These are phyloP conservation scores for Gentiana dahurica DNA, from an alignment of 257 asterid species.

Conservation along the genomic window DNA sequence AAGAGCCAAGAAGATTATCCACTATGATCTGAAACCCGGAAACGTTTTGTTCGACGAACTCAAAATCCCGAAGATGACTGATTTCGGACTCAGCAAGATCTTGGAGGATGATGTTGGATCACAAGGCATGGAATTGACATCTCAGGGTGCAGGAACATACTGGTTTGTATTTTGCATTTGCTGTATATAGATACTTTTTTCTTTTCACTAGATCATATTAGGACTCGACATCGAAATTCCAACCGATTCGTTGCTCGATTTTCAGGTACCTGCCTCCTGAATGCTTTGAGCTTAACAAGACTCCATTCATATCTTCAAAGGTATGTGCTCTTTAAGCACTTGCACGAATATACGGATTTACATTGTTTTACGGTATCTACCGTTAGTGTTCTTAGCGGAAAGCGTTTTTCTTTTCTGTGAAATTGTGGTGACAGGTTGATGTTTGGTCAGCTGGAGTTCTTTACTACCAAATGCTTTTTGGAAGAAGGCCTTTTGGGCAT, in stretches of 20 bases:
- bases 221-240: background rate
- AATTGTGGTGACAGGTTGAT: slow-evolving; percentile 60
- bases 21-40: slow-evolving; percentile 98
- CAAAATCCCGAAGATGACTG: slow-evolving; percentile 86
- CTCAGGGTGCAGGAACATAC: slow-evolving; percentile 99
- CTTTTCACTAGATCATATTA: background rate
- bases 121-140: slow-evolving; percentile 99
- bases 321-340: slow-evolving; percentile 21
- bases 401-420: background rate
- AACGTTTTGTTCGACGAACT: slow-evolving; percentile 90
- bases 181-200: background rate
- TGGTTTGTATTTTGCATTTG: slow-evolving; percentile 46
- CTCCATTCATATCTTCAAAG: slow-evolving; percentile 96
- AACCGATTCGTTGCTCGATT: slow-evolving; percentile 4
- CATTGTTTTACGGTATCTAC: too few species aligned
- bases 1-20: slow-evolving; percentile 88
- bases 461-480: slow-evolving; percentile 93
- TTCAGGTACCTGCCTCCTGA: slow-evolving; percentile 98
- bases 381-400: background rate
- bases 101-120: slow-evolving; percentile 98
- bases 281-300: slow-evolving; percentile 95
- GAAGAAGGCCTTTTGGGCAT: slow-evolving; percentile 94
- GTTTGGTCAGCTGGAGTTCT: slow-evolving; percentile 97
- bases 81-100: slow-evolving; percentile 99
- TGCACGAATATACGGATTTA: too few species aligned